Conservation (phyloP, 2,329 filamentous ascomycete genomes). For the Colletotrichum somersetense region DNA sequence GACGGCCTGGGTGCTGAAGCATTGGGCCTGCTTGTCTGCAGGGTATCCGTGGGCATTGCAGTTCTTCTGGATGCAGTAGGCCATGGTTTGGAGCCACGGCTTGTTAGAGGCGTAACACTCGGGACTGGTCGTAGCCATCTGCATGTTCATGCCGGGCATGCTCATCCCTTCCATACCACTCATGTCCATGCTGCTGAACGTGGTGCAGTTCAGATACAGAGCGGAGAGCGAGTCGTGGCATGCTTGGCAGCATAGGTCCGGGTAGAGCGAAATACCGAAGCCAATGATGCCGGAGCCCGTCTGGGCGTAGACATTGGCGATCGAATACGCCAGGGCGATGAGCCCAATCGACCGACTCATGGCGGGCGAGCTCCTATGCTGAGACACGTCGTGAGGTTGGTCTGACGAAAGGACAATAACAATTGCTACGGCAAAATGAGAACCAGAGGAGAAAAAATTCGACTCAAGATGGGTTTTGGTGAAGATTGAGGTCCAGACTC, state of each 20-base stretch:
- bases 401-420: neutral
- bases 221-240: conserved; percentile 28
- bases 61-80: conserved; percentile 51
- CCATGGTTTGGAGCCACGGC: conserved; percentile 50
- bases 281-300: conserved; percentile 27
- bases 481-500: neutral
- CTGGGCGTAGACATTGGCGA: neutral
- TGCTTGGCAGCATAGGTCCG: conserved; percentile 26
- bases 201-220: conserved; percentile 16
- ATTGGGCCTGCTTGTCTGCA: conserved; percentile 35
- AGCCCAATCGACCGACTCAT: neutral
- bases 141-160: conserved; percentile 33
- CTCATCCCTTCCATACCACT: conserved; percentile 10
- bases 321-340: neutral
- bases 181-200: conserved; percentile 8
- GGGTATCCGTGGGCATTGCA: conserved; percentile 44
- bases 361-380: neutral
- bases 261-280: conserved; percentile 21
- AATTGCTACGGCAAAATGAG: neutral
- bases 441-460: neutral
- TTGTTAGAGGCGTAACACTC: conserved; percentile 49
- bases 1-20: conserved; percentile 21
- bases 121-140: conserved; percentile 38
- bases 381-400: neutral
- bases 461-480: neutral